These are phyloP conservation scores for Cyclostephanos tholiformis DNA, from an alignment of 108 stramenopile genomes.

Conservation along the genomic window DNA sequence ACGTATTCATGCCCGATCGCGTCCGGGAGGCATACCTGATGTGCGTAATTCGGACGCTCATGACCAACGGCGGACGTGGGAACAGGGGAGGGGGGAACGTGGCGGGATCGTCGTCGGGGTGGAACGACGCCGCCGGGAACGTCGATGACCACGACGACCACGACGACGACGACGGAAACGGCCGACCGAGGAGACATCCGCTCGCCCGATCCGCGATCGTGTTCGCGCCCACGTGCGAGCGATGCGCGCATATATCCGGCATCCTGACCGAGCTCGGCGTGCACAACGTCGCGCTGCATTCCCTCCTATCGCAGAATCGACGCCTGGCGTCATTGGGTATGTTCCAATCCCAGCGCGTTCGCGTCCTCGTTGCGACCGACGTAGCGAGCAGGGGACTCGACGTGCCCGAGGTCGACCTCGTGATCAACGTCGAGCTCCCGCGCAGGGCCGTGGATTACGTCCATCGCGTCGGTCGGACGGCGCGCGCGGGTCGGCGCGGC, in stretches of 20 bases:
- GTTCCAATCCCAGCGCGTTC: conserved; percentile 87
- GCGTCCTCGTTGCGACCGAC: conserved; percentile 97
- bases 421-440: conserved; percentile 96
- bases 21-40: conserved; percentile 88
- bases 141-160: conserved; percentile 11
- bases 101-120: conserved; percentile 24
- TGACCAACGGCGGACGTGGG: conserved; percentile 79
- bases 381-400: conserved; percentile 97
- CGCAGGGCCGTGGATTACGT: conserved; percentile 93
- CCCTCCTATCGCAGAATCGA: conserved; percentile 87
- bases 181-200: conserved; percentile 44
- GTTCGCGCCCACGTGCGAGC: conserved; percentile 96
- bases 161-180: conserved; percentile 5
- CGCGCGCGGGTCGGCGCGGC: conserved; percentile 95
- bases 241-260: conserved; percentile 89
- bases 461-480: conserved; percentile 97
- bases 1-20: conserved; percentile 93
- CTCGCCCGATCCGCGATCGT: conserved; percentile 88
- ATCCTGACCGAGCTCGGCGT: conserved; percentile 89
- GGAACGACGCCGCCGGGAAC: conserved; percentile 24
- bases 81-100: conserved; percentile 19
- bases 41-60: conserved; percentile 68
- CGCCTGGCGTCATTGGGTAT: conserved; percentile 90
- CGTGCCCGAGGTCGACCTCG: conserved; percentile 96
- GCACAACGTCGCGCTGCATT: conserved; percentile 92